These are phyloP conservation scores for Akebia trifoliata DNA, from an alignment of 164 flowering plant species.

Conservation along the genomic window DNA sequence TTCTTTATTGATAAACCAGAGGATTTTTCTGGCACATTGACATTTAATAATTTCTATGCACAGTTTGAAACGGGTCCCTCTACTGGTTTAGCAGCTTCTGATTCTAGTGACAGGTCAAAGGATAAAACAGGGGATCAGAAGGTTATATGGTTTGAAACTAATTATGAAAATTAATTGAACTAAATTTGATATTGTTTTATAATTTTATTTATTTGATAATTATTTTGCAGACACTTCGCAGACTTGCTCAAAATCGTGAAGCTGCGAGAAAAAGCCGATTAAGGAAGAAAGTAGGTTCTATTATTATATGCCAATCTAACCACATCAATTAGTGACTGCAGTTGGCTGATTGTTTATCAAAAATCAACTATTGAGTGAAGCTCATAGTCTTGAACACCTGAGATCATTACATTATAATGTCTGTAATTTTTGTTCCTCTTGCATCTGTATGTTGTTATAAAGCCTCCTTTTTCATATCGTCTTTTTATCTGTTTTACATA, in stretches of 20 bases:
- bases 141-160: conserved; percentile 31
- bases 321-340: neutral
- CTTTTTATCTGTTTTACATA: too few species aligned
- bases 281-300: conserved; percentile 64
- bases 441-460: too few species aligned
- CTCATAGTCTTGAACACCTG: too few species aligned
- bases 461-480: too few species aligned
- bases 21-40: neutral
- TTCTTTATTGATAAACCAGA: neutral
- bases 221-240: conserved; percentile 63
- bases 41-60: conserved; percentile 4
- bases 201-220: neutral
- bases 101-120: conserved; percentile 81
- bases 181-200: neutral
- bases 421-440: too few species aligned
- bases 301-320: neutral
- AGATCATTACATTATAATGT: too few species aligned
- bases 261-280: conserved; percentile 95
- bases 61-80: conserved; percentile 63
- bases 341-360: too few species aligned
- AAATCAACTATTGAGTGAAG: too few species aligned
- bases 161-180: neutral
- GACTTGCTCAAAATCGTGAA: conserved; percentile 99
- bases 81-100: conserved; percentile 42
- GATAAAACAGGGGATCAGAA: conserved; percentile 79